Evolutionary conservation across 2,329 filamentous ascomycete species (phyloP), one percentile per base, ranked within the genome.

Genomic region (Trichoderma lentiforme): DNA sequence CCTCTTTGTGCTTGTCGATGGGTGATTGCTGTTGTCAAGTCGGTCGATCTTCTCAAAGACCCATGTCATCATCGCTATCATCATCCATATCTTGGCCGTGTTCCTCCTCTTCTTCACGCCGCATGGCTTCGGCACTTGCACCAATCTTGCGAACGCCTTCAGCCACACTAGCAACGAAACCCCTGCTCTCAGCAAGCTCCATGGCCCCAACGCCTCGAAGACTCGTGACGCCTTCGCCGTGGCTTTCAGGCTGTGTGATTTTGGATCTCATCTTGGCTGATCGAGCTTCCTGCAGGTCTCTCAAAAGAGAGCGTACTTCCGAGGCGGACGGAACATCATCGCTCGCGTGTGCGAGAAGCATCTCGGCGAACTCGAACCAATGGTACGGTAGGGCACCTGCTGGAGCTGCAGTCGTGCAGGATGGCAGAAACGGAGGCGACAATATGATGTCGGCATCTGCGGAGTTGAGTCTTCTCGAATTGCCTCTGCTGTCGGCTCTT

Each of bases 341-440:
- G 30, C 89, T 87, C 4, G 95, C 95, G 70, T 93, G 92, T 61
- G 95, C 92, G 2, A 99, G 88, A 60, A 99, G 85, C 79, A 97
- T 90, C 82, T 97, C 94, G 21, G 92, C 91, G 9, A 98, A 84
- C 82, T 98, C 96, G 56, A 97, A 88, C 95, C 95, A 99, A 83
- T 98, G 95, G 80, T 97, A 98, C 0, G 96, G 96, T 36, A 99
- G 84, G 15, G 91, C 89, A 53, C 90, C 89, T 0, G 90, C 83
- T 9, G 91, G 89, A 1, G 92, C 89, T 61, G 89, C 85, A 24
- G 91, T 89, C 0, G 92, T 94, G 74, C 92, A 93, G 18, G 91
- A 91, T 1, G 90, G 88, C 1, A 97, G 82, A 79, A 98, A 98
- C 0, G 95, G 95, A 4, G 95, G 89, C 0, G 90, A 89, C 0